Evolutionary conservation across 495 filamentous ascomycete species (phyloP), one percentile per base, ranked within the genome.

Genomic region (Chaetomium tenue): DNA sequence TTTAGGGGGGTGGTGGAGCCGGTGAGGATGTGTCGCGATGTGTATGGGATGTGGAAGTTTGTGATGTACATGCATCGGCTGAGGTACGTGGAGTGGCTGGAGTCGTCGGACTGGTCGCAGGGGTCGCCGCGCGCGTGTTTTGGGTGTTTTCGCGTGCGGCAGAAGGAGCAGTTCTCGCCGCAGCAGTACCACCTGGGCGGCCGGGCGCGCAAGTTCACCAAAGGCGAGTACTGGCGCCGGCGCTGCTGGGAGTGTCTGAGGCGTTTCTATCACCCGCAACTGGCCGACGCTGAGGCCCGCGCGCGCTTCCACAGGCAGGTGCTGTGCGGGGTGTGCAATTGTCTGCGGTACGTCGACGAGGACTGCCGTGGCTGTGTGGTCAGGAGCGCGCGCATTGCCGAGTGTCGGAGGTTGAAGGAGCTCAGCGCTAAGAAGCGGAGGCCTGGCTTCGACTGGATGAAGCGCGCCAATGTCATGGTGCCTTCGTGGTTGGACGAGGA

Each of bases 171-270:
- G 16, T 63, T 63, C 26, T 63, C 60, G 22, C 2, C 0, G 5
- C 20, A 47, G 2, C 60, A 63, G 60, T 37, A 23, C 2, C 23
- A 6, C 2, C 28, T 39, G 16, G n/a, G n/a, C n/a, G n/a, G n/a
- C n/a, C n/a, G n/a, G n/a, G 16, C 26, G 22, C 5, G 12, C 18
- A 26, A 2, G 60, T 20, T 2, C 23, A 15, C 1, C 8, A 3
- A 0, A 5, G n/a, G 16, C 33, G 26, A 52, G 5, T 53, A 42
- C 22, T 61, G 59, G 60, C 20, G 60, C 13, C 28, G 60, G 18
- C 13, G 60, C 13, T 63, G 60, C 40, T 63, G 60, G 60, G 60
- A 63, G 60, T 63, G 60, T 26, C 13, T 63, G 60, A 39, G 50
- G 54, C 6, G 64, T 15, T 50, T 63, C 18, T 56, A 55, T 1